Conservation (phyloP, 129 eudicot species). For the Apium graveolens region DNA sequence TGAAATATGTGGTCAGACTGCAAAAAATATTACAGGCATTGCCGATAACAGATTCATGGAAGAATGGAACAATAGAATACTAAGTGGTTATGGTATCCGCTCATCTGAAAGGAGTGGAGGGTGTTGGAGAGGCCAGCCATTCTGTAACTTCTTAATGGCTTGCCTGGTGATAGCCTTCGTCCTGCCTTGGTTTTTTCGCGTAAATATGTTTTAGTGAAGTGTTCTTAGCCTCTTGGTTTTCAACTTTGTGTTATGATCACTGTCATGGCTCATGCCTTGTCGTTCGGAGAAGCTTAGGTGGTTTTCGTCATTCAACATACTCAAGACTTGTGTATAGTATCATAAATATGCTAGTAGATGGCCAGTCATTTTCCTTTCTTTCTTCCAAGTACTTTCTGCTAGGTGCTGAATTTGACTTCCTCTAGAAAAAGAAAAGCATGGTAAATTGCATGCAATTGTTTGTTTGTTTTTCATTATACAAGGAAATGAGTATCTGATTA, state of each 20-base stretch:
- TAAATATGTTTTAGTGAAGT: constrained; percentile 36
- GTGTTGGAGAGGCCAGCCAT: constrained; percentile 55
- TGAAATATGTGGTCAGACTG: constrained; percentile 61
- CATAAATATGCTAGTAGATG: background rate
- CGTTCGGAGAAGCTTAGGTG: background rate
- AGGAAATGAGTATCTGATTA: background rate
- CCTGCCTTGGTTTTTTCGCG: constrained; percentile 66
- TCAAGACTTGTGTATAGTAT: background rate
- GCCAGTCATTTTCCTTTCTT: background rate
- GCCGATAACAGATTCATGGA: constrained; percentile 35
- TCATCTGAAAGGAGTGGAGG: constrained; percentile 27
- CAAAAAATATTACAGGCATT: constrained; percentile 34
- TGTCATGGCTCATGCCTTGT: constrained; percentile 1
- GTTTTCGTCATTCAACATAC: background rate
- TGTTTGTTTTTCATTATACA: background rate
- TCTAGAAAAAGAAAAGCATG: background rate
- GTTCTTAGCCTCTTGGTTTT: background rate
- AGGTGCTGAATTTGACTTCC: background rate
- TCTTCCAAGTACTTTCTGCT: background rate
- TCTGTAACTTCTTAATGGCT: constrained; percentile 60
- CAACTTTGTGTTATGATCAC: background rate
- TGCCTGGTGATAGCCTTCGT: constrained; percentile 55
- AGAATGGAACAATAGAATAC: constrained; percentile 38
- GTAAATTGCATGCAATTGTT: background rate
- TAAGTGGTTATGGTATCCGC: constrained; percentile 2